phyloP scores from a whole-genome alignment of 148 eudicot genomes.

The Rhododendron griersonianum region DNA sequence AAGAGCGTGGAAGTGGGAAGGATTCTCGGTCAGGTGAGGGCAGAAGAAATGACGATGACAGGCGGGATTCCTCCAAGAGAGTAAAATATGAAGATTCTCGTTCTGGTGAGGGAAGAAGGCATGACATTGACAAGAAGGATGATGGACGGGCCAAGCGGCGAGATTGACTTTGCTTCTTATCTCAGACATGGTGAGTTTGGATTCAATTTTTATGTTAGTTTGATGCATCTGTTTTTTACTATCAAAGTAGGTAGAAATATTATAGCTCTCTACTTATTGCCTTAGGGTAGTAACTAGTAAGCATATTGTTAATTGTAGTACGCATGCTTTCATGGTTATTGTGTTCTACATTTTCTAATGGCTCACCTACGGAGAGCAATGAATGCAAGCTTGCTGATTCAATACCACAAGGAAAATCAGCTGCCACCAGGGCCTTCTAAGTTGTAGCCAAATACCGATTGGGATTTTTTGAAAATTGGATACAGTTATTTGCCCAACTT shows the following conservation, averaged over 20 bases:
- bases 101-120: conserved; percentile 25
- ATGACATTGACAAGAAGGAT: conserved; percentile 33
- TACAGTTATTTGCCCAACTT: too few relatives aligned
- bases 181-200: conserved; percentile 4
- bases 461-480: too few relatives aligned
- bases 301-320: neutral
- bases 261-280: neutral
- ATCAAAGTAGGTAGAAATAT: neutral
- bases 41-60: conserved; percentile 33
- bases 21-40: neutral
- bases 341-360: neutral
- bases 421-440: neutral
- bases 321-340: neutral
- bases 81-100: conserved; percentile 45
- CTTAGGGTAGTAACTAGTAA: neutral
- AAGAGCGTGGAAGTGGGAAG: conserved; percentile 26
- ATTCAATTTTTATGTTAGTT: neutral
- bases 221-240: neutral
- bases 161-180: neutral
- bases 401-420: neutral
- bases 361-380: neutral
- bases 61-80: conserved; percentile 43
- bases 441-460: neutral
- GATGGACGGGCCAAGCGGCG: conserved; percentile 36
- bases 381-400: neutral